These are phyloP conservation scores for Saccharum officinarum DNA, from an alignment of 176 grass and related monocot species.

Conservation along the genomic window DNA sequence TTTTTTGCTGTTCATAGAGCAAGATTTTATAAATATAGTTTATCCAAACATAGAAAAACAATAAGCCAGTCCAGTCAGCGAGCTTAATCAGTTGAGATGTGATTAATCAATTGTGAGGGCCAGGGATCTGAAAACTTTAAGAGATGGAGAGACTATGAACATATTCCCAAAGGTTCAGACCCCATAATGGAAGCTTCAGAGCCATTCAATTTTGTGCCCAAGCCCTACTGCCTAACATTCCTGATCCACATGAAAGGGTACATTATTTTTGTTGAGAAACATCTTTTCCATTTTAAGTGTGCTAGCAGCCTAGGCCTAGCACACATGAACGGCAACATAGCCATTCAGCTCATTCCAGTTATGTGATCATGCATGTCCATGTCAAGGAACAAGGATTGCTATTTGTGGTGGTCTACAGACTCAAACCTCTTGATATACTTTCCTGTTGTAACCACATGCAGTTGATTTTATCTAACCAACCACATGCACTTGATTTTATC, in stretches of 20 bases:
- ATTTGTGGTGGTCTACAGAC: neutral
- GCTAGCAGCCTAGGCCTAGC: neutral
- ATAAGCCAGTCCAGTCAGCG: neutral
- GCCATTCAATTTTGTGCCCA: neutral
- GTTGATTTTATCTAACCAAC: too few relatives aligned
- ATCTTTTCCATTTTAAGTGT: neutral
- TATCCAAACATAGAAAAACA: neutral
- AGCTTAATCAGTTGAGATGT: neutral
- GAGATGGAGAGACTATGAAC: neutral
- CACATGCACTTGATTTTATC: conserved; percentile 3
- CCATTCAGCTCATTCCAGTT: neutral
- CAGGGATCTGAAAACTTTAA: neutral
- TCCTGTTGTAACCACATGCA: neutral
- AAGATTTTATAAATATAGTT: neutral
- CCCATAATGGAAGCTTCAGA: neutral
- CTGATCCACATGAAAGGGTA: neutral
- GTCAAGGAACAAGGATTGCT: neutral
- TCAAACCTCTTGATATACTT: conserved; percentile 18
- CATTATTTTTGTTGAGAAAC: neutral
- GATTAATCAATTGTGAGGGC: neutral
- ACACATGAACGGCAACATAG: neutral
- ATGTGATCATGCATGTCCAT: neutral
- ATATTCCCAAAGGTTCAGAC: neutral
- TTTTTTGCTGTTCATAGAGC: neutral
- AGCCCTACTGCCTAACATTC: neutral